These are phyloP conservation scores for Baorangia bicolor DNA, from an alignment of 768 basidiomycete species.

Conservation along the genomic window DNA sequence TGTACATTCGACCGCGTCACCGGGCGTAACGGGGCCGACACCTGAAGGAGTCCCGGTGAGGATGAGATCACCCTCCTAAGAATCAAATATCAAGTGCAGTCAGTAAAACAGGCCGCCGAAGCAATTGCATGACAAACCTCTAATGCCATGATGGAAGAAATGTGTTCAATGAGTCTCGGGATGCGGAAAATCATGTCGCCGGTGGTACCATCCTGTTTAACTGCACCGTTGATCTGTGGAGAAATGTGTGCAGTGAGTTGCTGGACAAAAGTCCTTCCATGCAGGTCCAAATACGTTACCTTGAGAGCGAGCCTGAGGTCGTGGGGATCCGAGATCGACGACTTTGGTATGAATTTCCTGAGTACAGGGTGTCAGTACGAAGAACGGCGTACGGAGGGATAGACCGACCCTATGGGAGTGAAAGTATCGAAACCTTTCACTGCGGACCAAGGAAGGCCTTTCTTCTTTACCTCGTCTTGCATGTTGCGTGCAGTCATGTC, in stretches of 20 bases:
- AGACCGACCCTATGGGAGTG: conserved; percentile 77
- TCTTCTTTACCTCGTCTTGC: conserved; percentile 89
- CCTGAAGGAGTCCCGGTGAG: conserved; percentile 92
- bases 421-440: conserved; percentile 98
- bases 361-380: conserved; percentile 1
- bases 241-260: background rate
- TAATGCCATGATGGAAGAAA: conserved; percentile 96
- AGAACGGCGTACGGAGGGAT: background rate
- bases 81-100: background rate
- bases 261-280: background rate
- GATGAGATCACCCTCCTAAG: conserved; percentile 86
- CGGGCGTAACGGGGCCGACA: conserved; percentile 73
- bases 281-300: conserved; percentile 36
- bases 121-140: conserved; percentile 52
- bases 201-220: conserved; percentile 85
- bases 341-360: conserved; percentile 82
- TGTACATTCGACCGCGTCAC: conserved; percentile 80
- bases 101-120: background rate
- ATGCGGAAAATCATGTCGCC: conserved; percentile 92
- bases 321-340: conserved; percentile 65
- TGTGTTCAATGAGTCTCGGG: conserved; percentile 82
- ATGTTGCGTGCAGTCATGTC: conserved; percentile 97
- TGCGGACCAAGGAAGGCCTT: conserved; percentile 95
- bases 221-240: conserved; percentile 72
- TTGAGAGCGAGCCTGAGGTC: conserved; percentile 75